Conservation (phyloP, 106 monocot genomes). For the Dendrobium catenatum region DNA sequence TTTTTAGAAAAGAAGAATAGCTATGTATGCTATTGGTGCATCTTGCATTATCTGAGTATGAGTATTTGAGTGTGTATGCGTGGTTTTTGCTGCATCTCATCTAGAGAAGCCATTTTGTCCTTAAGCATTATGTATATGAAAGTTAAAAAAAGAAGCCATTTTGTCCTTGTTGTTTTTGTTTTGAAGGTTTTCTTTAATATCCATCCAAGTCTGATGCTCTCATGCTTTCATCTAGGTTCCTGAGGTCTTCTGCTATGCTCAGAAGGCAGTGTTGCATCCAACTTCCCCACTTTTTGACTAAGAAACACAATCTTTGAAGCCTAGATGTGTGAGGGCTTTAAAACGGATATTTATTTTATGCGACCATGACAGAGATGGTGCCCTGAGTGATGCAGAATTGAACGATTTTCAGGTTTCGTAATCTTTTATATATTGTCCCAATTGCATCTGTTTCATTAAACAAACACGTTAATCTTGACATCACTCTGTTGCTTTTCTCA, state of each 20-base stretch:
- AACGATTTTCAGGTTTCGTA: constrained; percentile 84
- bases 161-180: background rate
- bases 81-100: background rate
- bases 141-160: too few relatives aligned
- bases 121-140: background rate
- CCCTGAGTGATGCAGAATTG: constrained; percentile 79
- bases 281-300: constrained; percentile 92
- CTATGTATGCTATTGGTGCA: background rate
- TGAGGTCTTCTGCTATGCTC: constrained; percentile 95
- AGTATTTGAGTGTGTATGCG: background rate
- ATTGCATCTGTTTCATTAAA: background rate
- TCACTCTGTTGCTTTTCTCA: background rate
- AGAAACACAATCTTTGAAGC: constrained; percentile 83
- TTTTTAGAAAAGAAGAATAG: background rate
- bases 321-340: constrained; percentile 78
- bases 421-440: background rate
- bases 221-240: constrained; percentile 41
- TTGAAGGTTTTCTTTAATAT: background rate
- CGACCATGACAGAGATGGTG: constrained; percentile 84
- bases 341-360: constrained; percentile 94
- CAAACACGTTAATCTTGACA: constrained; percentile 1
- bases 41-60: background rate
- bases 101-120: too few relatives aligned
- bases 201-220: background rate
- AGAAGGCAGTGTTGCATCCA: constrained; percentile 91